These are phyloP conservation scores for Ceratocystis albifundus DNA, from an alignment of 2,329 filamentous ascomycete genomes.

Conservation along the genomic window DNA sequence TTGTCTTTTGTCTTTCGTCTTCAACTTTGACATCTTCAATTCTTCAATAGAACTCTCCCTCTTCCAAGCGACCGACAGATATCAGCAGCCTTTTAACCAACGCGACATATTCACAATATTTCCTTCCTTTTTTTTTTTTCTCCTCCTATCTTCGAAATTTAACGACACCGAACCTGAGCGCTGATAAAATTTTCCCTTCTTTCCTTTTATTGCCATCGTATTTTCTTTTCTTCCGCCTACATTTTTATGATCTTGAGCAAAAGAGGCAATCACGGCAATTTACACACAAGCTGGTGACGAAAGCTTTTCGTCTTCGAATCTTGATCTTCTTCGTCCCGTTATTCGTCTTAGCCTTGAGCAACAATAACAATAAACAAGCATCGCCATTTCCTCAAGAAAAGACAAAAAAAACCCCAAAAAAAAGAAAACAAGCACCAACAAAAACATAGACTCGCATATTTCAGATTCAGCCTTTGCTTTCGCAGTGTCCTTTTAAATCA, in stretches of 20 bases:
- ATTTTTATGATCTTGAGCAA: not conserved
- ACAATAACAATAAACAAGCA: conserved; percentile 1
- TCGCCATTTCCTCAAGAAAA: not conserved
- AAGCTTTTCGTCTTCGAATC: conserved; percentile 16
- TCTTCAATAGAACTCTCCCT: not conserved
- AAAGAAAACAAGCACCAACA: no score
- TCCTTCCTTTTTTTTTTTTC: no score
- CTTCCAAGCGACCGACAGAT: not conserved
- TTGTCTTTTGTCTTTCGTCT: not conserved
- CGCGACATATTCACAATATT: not conserved
- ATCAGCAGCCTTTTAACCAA: not conserved
- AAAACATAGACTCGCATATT: no score
- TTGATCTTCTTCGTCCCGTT: conserved; percentile 10
- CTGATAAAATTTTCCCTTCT: not conserved
- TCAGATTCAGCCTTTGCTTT: no score
- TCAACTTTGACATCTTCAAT: not conserved
- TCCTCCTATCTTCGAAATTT: not conserved
- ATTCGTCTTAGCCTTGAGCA: not conserved
- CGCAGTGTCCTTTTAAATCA: no score
- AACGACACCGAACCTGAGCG: not conserved
- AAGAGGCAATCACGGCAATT: not conserved
- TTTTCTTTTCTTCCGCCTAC: not conserved
- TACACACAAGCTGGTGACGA: conserved; percentile 1
- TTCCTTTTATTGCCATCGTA: not conserved
- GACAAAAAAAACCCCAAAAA: no score